These are phyloP conservation scores for Hirsutella minnesotensis DNA, from an alignment of 2,329 filamentous ascomycete genomes.

Conservation along the genomic window DNA sequence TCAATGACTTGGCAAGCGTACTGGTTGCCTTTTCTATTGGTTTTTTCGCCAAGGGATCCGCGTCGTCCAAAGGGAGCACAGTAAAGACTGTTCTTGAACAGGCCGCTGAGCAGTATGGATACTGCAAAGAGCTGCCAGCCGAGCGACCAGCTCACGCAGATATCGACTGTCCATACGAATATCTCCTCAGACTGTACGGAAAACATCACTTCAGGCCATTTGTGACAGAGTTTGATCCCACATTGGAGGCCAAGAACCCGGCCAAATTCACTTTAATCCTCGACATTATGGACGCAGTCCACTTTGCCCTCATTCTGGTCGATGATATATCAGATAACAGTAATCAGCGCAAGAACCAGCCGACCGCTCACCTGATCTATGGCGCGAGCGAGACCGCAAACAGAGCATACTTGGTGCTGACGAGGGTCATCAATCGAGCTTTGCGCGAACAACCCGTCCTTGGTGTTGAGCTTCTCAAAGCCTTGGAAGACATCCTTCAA, in stretches of 20 bases:
- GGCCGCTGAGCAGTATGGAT: constrained; percentile 1
- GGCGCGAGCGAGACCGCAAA: constrained; percentile 8
- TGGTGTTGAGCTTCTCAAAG: constrained; percentile 5
- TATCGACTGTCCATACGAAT: constrained; percentile 6
- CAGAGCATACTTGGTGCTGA: constrained; percentile 8
- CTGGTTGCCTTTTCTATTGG: constrained; percentile 1
- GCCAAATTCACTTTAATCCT: constrained; percentile 5
- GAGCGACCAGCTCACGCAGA: neutral
- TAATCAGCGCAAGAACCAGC: constrained; percentile 7
- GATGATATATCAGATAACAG: constrained; percentile 9
- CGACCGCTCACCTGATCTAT: constrained; percentile 7
- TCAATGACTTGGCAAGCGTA: neutral
- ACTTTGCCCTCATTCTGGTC: constrained; percentile 8
- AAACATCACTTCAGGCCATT: constrained; percentile 6
- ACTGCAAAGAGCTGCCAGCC: constrained; percentile 1
- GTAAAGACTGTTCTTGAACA: neutral
- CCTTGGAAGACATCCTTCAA: constrained; percentile 6
- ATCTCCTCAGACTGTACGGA: constrained; percentile 6
- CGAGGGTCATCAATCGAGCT: constrained; percentile 6
- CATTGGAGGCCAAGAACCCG: constrained; percentile 2
- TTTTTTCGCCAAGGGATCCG: neutral
- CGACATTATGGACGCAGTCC: constrained; percentile 9
- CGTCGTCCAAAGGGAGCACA: too few relatives aligned
- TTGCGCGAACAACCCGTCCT: constrained; percentile 5
- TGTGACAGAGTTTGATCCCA: constrained; percentile 4